Evolutionary conservation across 1,284 basidiomycete species (phyloP), one percentile per base, ranked within the genome.

Genomic region (Ceratobasidium sp.): DNA sequence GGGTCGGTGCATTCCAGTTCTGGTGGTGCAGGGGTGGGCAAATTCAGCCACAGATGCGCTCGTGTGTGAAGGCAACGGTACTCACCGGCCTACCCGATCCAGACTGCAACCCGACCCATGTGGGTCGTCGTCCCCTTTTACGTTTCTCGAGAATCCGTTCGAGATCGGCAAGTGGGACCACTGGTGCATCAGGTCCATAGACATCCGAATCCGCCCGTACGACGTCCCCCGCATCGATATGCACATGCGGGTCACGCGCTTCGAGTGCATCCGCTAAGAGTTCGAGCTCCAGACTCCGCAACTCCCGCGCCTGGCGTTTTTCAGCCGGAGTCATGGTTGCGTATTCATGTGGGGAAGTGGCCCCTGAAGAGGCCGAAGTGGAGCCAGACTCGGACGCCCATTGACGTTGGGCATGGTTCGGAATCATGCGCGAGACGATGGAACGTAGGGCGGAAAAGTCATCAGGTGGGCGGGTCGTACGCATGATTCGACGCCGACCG

Each of bases 401-500:
- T 36, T 70, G 67, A 10, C 67, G 67, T 43, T 70, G 58, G 16
- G 67, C 55, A 26, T 70, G 67, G 1, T 3, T 30, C 43, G 67
- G 53, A 36, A 70, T 26, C 67, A 70, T 70, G 10, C 45, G 34
- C 6, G 50, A 43, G 34, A 70, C 67, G 6, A 50, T 30, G 16
- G 41, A 46, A 28, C 67, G 67, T 16, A 70, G 67, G 28, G 39
- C 53, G 10, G 67, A 43, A 14, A 70, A 59, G 43, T 70, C 67
- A 18, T 70, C 67, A 8, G 53, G 53, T 50, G 67, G 41, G 32
- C 28, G 67, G 43, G 53, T 21, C n/a, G 67, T 70, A 10, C 81
- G 76, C 50, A 79, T 78, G 0, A 76, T 77, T 2, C 81, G 74
- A 8, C 80, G 75, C 1, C 80, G 76, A 10, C 81, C 81, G 2